Evolutionary conservation across 176 grass and related monocot species (phyloP).

Genomic region (Oryza glaberrima): DNA sequence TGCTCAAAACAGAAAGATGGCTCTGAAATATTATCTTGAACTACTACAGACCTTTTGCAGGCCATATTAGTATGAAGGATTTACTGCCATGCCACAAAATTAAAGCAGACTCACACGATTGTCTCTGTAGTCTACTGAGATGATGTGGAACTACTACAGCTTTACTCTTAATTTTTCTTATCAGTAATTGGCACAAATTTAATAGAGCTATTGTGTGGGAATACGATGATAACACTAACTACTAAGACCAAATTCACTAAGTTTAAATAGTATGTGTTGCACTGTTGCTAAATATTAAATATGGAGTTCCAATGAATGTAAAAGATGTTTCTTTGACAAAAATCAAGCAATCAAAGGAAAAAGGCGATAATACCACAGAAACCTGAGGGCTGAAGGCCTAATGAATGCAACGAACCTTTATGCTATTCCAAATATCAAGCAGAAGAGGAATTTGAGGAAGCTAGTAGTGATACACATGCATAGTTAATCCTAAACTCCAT

Average conservation of each 20-base stretch:
- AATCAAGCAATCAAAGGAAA: neutral
- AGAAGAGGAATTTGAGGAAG: neutral
- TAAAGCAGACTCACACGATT: neutral
- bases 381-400: neutral
- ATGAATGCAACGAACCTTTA: neutral
- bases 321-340: neutral
- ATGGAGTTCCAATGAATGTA: neutral
- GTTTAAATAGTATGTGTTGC: neutral
- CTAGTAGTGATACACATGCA: neutral
- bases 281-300: neutral
- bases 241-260: neutral
- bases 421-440: neutral
- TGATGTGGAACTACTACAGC: neutral
- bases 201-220: neutral
- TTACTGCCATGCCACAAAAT: neutral
- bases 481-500: neutral
- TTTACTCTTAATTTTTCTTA: neutral
- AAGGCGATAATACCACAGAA: neutral
- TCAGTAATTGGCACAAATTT: conserved; percentile 8
- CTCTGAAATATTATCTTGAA: neutral
- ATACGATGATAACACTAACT: neutral
- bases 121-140: neutral
- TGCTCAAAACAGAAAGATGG: neutral
- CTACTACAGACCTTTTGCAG: neutral
- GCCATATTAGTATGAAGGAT: neutral